phyloP scores from a whole-genome alignment of 306 rosid species.

The Begonia fuchsioides region DNA sequence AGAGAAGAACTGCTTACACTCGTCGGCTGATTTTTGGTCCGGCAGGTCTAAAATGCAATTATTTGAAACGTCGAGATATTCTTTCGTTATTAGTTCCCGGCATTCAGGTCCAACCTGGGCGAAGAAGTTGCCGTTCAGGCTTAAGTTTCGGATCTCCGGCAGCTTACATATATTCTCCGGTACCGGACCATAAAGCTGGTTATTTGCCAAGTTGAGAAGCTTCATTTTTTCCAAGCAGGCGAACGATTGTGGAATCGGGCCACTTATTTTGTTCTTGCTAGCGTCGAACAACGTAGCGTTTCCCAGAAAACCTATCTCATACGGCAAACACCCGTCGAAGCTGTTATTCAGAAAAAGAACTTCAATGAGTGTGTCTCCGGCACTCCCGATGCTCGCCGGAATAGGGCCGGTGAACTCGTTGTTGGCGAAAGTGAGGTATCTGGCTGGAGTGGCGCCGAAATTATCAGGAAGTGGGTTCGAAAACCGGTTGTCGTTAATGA shows the following conservation, averaged over 20 bases:
- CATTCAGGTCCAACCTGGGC: slow-evolving; percentile 47
- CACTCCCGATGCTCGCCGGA: slow-evolving; percentile 41
- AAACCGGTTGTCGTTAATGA: slow-evolving; percentile 52
- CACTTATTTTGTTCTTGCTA: slow-evolving; percentile 35
- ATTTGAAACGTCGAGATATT: slow-evolving; percentile 17
- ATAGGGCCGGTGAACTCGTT: slow-evolving; percentile 39
- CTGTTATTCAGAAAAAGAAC: slow-evolving; percentile 48
- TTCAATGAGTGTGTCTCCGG: slow-evolving; percentile 30
- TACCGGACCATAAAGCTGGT: slow-evolving; percentile 34
- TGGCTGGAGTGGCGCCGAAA: slow-evolving; percentile 45
- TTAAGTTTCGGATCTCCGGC: slow-evolving; percentile 16
- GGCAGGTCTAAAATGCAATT: slow-evolving; percentile 49
- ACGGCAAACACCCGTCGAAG: slow-evolving; percentile 49
- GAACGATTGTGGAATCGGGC: slow-evolving; percentile 64
- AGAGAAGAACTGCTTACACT: slow-evolving; percentile 21
- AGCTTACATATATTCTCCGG: slow-evolving; percentile 54
- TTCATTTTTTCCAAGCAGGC: no score
- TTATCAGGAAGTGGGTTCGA: slow-evolving; percentile 19
- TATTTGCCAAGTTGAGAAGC: slow-evolving; percentile 29
- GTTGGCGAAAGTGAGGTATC: slow-evolving; percentile 53
- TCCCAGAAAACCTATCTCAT: slow-evolving; percentile 43
- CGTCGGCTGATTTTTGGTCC: slow-evolving; percentile 17
- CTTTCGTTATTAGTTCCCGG: slow-evolving; percentile 25
- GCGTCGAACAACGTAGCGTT: slow-evolving; percentile 42
- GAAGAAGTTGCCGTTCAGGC: slow-evolving; percentile 37